Evolutionary conservation across 2,329 filamentous ascomycete species (phyloP), one percentile per base, ranked within the genome.

Genomic region (Monilinia polystroma): DNA sequence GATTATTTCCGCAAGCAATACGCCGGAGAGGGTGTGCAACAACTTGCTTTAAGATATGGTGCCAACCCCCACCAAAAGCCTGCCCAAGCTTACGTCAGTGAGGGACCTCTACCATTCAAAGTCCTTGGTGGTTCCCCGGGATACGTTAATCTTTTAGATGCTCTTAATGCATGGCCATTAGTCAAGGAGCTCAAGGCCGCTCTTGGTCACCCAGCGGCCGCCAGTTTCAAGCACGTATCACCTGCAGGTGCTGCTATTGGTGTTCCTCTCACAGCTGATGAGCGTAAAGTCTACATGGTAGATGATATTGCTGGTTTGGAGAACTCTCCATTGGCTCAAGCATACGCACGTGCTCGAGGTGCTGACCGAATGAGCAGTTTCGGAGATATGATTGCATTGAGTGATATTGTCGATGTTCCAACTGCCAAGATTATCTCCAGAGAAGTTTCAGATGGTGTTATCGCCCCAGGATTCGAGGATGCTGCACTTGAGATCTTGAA

Each of bases 351-450:
- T 77, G 95, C 95, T 66, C 89, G 95, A 76, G 95, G 95, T 72
- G 93, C 95, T 59, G 95, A 99, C 81, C 91, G 95, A 74, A 98
- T 98, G 95, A 97, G 93, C 80, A 96, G 92, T 82, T 99, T 98
- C 77, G 95, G 95, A 71, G 95, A 99, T 79, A 85, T 98, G 78
- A 96, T 98, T 77, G 95, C 94, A 53, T 87, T 98, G 43, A 96
- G 92, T 71, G 91, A 96, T 76, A 81, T 92, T 66, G 93, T 97
- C 67, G 95, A 99, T 78, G 85, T 96, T 0, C 88, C 93, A 51
- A 99, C 95, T 2, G 95, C 95, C 67, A 96, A 92, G 84, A 97
- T 99, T 80, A 97, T 99, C 81, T 93, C 92, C 69, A 92, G 94
- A 77, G 95, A 99, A 82, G 95, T 99, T 26, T 98, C 94, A 1